Evolutionary conservation across 805 yeast species (phyloP), one percentile per base, ranked within the genome.

Genomic region (Huiozyma naganishii): DNA sequence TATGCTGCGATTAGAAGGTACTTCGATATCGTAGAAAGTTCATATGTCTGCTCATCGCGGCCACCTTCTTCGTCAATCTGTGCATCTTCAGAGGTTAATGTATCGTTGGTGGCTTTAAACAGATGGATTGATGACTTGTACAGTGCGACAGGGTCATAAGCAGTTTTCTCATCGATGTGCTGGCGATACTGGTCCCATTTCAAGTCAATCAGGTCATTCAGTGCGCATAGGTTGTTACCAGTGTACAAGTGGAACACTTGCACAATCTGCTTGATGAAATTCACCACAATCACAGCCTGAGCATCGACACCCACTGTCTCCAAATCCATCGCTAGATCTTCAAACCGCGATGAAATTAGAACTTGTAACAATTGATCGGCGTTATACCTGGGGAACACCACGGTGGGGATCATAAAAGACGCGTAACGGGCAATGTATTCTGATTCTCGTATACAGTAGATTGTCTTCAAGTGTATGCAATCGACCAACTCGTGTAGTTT

Each of bases 1-100:
- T 83, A 89, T 0, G 95, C 80, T 1, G 95, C 86, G 30, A 87
- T 72, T 11, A 88, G 62, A n/a, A 89, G 62, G 55, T 74, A 85
- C 55, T 84, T 83, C 2, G 90, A 73, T 41, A 75, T 71, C 7
- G 55, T 57, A 0, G 89, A 77, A 36, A 84, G 63, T 49, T 79
- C 80, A 41, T 70, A 61, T 0, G 61, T 50, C 43, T 48, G 41
- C 2, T n/a, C 28, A 5, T 52, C 50, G 5, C 46, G 48, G 2
- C 37, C 33, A 1, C 43, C 49, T 5, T 47, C 45, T 4, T 45
- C 41, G 8, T 44, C 53, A 10, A 35, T 43, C 12, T 55, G 46
- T 6, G 46, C 49, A 17, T 17, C 23, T 17, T 17, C 23, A 17
- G 23, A 17, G 13, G 45, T 45, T 6, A 66, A 50, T 4, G 66